Evolutionary conservation across 1,284 basidiomycete species (phyloP), one percentile per base, ranked within the genome.

Genomic region (Tausonia pullulans): DNA sequence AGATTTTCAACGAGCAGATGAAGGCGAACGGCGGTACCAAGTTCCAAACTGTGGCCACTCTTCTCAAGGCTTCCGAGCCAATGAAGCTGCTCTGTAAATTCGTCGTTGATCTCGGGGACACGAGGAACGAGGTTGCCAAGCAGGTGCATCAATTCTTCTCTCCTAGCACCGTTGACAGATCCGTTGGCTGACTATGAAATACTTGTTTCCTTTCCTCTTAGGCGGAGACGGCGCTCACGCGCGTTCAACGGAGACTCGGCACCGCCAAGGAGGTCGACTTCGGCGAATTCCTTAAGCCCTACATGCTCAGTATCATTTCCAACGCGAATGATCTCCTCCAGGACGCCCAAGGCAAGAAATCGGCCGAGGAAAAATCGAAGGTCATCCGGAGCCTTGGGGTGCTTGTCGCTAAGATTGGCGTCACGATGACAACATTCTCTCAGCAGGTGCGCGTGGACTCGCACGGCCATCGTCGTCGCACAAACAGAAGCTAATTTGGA

Each of bases 241-340:
- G 27, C 27, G 27, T 27, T 27, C 27, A 27, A 27, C 27, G 27
- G 27, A 27, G 27, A 27, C 27, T 27, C 27, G 27, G 78, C 66
- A 86, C 83, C 59, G 58, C 61, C 40, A 67, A 65, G 49, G 9
- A 81, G 82, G 67, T 68, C 14, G 79, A 83, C 67, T 74, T 88
- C 49, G 79, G 81, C 13, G 72, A 74, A 0, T 85, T 91, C 68
- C 79, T 94, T 63, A 85, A 85, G 73, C 78, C 78, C 8, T 81
- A 90, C 69, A 86, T 93, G 78, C 81, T 94, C 7, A 91, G 88
- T 5, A 80, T 94, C 62, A 85, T 95, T 27, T 84, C 87, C 0
- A 79, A 85, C 66, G 80, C 94, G 70, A 92, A 87, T 67, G 88
- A 92, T 51, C 84, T 86, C 75, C 76, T 96, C 55, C 88, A 90